Evolutionary conservation across 2,329 filamentous ascomycete genomes (phyloP).

Genomic region (Trichothecium roseum): DNA sequence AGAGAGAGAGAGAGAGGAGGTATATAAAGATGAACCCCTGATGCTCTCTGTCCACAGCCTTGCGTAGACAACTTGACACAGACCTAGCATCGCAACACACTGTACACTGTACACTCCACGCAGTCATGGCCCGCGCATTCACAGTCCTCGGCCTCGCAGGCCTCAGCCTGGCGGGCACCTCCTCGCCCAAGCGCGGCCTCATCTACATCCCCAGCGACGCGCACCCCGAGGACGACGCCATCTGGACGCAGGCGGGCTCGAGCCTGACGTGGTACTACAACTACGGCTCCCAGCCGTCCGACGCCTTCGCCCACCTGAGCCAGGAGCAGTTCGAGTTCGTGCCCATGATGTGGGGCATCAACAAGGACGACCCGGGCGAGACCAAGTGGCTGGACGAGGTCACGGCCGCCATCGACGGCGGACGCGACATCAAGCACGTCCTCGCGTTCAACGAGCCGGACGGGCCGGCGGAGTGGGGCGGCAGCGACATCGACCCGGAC

Average conservation of each 20-base stretch:
- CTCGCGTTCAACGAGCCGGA: conserved; percentile 79
- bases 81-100: too few relatives aligned
- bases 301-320: conserved; percentile 33
- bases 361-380: conserved; percentile 32
- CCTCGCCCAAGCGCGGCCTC: conserved; percentile 47
- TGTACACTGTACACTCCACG: too few relatives aligned
- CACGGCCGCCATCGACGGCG: conserved; percentile 38
- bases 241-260: conserved; percentile 48
- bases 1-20: too few relatives aligned
- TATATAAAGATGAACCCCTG: too few relatives aligned
- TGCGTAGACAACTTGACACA: too few relatives aligned
- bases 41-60: too few relatives aligned
- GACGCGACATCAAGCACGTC: conserved; percentile 53
- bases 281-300: conserved; percentile 50
- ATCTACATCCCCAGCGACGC: conserved; percentile 51
- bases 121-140: too few relatives aligned
- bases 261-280: conserved; percentile 82
- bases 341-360: conserved; percentile 68
- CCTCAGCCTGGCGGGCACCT: conserved; percentile 1
- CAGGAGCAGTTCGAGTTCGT: conserved; percentile 57
- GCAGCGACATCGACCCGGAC: conserved; percentile 48
- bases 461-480: conserved; percentile 41
- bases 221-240: conserved; percentile 49
- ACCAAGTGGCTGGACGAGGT: conserved; percentile 53
- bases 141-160: too few relatives aligned